phyloP scores from a whole-genome alignment of 495 filamentous ascomycete genomes.

The Neurospora intermedia region DNA sequence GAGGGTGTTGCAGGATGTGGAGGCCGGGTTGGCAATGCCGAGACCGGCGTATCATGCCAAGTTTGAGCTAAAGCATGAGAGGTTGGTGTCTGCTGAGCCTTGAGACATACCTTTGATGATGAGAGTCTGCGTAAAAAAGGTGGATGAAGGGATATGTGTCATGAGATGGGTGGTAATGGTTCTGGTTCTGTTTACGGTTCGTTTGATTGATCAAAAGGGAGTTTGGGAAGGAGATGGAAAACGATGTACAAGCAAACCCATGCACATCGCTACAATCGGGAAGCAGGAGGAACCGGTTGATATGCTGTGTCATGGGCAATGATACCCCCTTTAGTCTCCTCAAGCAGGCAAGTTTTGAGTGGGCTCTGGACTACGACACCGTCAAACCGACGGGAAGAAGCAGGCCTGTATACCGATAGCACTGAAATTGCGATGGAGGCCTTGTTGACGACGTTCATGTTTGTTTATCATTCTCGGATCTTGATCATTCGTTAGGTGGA shows the following conservation, averaged over 20 bases:
- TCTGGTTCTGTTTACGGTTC: not conserved
- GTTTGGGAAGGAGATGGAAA: not conserved
- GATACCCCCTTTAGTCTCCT: not conserved
- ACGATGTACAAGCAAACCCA: not conserved
- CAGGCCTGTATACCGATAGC: not conserved
- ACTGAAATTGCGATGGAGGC: not conserved
- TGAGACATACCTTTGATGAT: not conserved
- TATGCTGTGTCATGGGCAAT: not conserved
- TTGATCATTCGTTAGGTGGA: not conserved
- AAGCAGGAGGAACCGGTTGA: not conserved
- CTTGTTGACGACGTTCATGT: not conserved
- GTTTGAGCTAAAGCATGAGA: slow-evolving; percentile 13
- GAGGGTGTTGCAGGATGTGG: slow-evolving; percentile 34
- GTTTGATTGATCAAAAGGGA: not conserved
- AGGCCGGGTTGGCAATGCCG: slow-evolving; percentile 31
- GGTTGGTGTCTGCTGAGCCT: slow-evolving; percentile 1
- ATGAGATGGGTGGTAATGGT: not conserved
- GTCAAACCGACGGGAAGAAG: not conserved
- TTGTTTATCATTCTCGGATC: not conserved
- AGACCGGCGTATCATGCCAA: slow-evolving; percentile 20
- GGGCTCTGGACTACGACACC: not conserved
- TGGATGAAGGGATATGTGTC: not conserved
- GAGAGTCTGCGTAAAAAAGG: not conserved
- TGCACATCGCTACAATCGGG: not conserved
- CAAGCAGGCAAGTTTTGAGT: not conserved